These are phyloP conservation scores for Musa schizocarpa DNA, from an alignment of 176 grass and related monocot genomes.

Conservation along the genomic window DNA sequence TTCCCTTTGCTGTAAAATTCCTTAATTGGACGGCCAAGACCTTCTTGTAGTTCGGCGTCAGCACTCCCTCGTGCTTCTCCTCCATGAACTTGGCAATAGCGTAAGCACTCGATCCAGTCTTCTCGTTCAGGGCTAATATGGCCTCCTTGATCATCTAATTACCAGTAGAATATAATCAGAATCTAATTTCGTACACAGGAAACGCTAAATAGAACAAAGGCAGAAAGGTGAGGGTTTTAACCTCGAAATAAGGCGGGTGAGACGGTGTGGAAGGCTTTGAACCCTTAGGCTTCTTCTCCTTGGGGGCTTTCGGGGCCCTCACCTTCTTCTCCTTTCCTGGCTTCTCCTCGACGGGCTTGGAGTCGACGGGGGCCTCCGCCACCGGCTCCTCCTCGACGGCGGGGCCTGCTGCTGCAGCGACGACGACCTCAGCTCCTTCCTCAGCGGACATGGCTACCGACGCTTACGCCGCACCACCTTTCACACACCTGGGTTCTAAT, in stretches of 20 bases:
- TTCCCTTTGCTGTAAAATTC: slow-evolving; percentile 48
- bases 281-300: slow-evolving; percentile 15
- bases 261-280: not conserved
- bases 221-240: not conserved
- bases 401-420: not conserved
- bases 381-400: not conserved
- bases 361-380: not conserved
- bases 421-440: not conserved
- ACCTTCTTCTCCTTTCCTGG: not conserved
- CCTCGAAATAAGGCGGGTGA: slow-evolving; percentile 16
- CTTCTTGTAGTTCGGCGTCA: slow-evolving; percentile 81
- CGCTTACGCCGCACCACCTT: too few species aligned
- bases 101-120: slow-evolving; percentile 64
- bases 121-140: slow-evolving; percentile 54
- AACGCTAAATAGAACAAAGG: too few species aligned
- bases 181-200: too few species aligned
- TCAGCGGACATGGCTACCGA: not conserved
- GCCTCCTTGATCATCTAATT: slow-evolving; percentile 91
- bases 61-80: slow-evolving; percentile 51
- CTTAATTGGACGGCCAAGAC: slow-evolving; percentile 51
- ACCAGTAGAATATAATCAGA: too few species aligned
- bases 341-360: not conserved
- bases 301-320: slow-evolving; percentile 3
- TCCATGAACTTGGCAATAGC: slow-evolving; percentile 82
- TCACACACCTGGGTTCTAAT: not conserved